Evolutionary conservation across 805 yeast species (phyloP).

Genomic region (Sugiyamaella chiloensis): DNA sequence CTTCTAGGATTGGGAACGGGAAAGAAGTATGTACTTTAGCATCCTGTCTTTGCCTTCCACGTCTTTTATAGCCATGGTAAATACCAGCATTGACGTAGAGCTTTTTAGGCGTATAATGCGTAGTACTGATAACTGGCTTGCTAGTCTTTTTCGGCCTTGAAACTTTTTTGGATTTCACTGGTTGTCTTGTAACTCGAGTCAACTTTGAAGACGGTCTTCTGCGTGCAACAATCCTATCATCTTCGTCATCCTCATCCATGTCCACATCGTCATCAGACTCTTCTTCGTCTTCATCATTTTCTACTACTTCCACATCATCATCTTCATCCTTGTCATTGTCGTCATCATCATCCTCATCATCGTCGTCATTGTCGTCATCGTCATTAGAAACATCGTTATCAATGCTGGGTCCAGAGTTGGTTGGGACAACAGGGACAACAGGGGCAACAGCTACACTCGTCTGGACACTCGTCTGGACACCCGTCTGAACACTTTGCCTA

Average conservation of each 20-base stretch:
- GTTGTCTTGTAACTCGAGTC: not conserved
- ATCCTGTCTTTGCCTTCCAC: slow-evolving; percentile 1
- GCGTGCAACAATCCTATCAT: not conserved
- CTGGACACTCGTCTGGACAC: too few species aligned
- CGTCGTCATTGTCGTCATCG: not conserved
- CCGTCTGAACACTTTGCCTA: not conserved
- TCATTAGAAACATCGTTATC: not conserved
- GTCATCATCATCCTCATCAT: not conserved
- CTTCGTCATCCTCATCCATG: slow-evolving; percentile 3
- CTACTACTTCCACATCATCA: not conserved
- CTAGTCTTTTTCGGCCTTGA: not conserved
- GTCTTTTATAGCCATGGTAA: slow-evolving; percentile 7
- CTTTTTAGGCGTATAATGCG: slow-evolving; percentile 4
- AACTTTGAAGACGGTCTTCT: not conserved
- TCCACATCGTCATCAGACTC: not conserved
- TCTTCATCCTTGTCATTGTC: not conserved
- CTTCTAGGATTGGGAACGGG: slow-evolving; percentile 17
- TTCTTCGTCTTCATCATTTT: not conserved
- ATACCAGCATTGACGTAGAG: slow-evolving; percentile 11
- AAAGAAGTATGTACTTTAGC: slow-evolving; percentile 8
- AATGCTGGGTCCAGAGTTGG: not conserved
- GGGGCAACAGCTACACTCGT: too few species aligned
- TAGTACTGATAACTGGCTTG: not conserved
- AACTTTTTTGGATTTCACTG: not conserved
- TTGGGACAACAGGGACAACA: not conserved